Base-by-base conservation (phyloP, 73 alveolate genomes). In the Symbiodinium natans region DNA sequence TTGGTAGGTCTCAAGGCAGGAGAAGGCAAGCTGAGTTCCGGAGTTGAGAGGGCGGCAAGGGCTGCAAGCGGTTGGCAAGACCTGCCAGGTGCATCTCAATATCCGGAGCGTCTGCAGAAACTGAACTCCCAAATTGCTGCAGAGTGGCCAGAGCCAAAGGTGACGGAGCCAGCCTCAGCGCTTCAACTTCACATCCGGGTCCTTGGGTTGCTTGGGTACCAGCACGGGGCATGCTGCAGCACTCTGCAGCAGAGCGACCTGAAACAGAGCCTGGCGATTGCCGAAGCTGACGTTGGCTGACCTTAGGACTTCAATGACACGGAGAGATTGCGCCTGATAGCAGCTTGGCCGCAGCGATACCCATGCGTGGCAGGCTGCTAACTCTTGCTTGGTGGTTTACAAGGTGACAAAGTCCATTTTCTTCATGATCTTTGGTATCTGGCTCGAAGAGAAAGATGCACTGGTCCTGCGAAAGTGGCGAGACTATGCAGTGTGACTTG, bases 341-440 rank as follows among this genome's bases (percentile, higher is more conserved):
- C 42, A 7, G 27, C 85, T 34, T 33, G 41, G 85, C 46, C 1
- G 25, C 43, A 74, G 85, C 41, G 11, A 10, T 2, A 29, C 82
- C 9, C 13, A 29, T 5, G 82, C 19, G 27, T 29, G 25, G 82
- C 82, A 6, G 8, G 82, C 68, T 11, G n/a, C n/a, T n/a, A n/a
- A n/a, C n/a, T n/a, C 80, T 4, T 19, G 6, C 25, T 74, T 3
- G 0, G 85, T n/a, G 41, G 25, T 2, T 54, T 25, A n/a, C n/a
- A n/a, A 87, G 94, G 94, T 87, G 19, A 68, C n/a, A 46, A 87
- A 87, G 31, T 59, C 73, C 85, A 46, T 87, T 21, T 87, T 87
- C 94, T 87, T 54, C 85, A 87, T 87, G 94, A 59, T 87, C 85
- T 87, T 87, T 39, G 94, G 94, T 36, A 25, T 87, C 41, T 87